phyloP scores from a whole-genome alignment of 148 eudicot genomes.

The Nepenthes gracilis region DNA sequence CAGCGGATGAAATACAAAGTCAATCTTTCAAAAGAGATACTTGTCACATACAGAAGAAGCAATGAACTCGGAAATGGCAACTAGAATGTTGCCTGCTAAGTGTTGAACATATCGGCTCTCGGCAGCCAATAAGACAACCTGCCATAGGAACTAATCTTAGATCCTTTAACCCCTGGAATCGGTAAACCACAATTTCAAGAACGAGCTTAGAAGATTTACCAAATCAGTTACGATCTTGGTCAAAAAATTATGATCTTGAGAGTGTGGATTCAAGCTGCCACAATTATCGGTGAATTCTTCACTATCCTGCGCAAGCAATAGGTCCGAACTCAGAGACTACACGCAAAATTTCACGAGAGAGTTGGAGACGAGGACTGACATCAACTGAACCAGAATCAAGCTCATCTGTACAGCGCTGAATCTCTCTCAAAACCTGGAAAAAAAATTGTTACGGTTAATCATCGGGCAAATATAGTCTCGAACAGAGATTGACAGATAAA shows the following conservation, averaged over 20 bases:
- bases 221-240: slow-evolving; percentile 27
- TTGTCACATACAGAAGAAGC: slow-evolving; percentile 34
- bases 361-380: slow-evolving; percentile 13
- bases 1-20: slow-evolving; percentile 7
- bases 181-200: not conserved
- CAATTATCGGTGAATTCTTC: slow-evolving; percentile 4
- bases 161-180: not conserved
- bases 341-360: not conserved
- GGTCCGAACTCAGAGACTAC: not conserved
- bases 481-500: slow-evolving; percentile 3
- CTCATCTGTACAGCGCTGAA: slow-evolving; percentile 44
- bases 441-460: slow-evolving; percentile 4
- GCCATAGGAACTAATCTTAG: slow-evolving; percentile 3
- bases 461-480: not conserved
- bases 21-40: not conserved
- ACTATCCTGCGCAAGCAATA: slow-evolving; percentile 13
- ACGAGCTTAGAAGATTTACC: slow-evolving; percentile 23
- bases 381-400: slow-evolving; percentile 13
- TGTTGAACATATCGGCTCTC: slow-evolving; percentile 48
- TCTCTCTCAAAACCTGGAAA: slow-evolving; percentile 35
- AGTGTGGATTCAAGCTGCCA: slow-evolving; percentile 7
- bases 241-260: slow-evolving; percentile 29
- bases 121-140: slow-evolving; percentile 38
- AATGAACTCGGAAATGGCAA: slow-evolving; percentile 48
- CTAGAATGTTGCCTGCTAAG: slow-evolving; percentile 39